Percentiles rank a stretch among this genome's conserved stretches.
These are phyloP conservation scores for Pythium myriotylum DNA, from an alignment of 352 stramenopile genomes.

Conservation along the genomic window DNA sequence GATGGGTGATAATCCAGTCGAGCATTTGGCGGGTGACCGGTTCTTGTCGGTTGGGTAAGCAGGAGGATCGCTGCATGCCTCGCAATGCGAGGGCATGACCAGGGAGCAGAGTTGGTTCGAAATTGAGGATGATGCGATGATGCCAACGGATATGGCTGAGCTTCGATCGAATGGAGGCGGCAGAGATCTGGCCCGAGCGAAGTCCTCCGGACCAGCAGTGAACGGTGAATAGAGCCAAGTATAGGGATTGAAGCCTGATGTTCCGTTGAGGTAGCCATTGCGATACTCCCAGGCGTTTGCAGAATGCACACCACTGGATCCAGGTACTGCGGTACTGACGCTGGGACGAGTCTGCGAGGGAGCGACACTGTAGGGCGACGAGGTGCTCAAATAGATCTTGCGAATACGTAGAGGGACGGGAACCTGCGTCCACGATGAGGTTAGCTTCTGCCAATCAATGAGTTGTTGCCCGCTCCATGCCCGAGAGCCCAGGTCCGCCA, in stretches of 20 bases:
- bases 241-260: not conserved
- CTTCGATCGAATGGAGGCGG: constrained; percentile 17
- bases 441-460: too few species aligned
- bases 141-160: constrained; percentile 24
- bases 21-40: constrained; percentile 17
- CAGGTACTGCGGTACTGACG: too few species aligned
- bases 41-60: not conserved
- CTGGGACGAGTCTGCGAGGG: too few species aligned
- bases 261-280: not conserved
- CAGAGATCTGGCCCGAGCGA: not conserved
- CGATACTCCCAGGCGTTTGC: not conserved
- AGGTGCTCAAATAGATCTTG: too few species aligned
- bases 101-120: constrained; percentile 2
- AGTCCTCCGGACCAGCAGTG: not conserved
- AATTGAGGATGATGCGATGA: constrained; percentile 14
- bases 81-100: constrained; percentile 16
- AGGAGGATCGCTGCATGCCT: constrained; percentile 14
- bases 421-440: too few species aligned
- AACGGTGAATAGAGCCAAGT: not conserved
- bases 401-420: too few species aligned
- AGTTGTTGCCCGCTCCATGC: too few species aligned
- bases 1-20: not conserved
- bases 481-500: too few species aligned
- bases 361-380: too few species aligned
- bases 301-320: too few species aligned